Conservation (phyloP, 225 moss, liverwort and hornwort species). For the Neckera pumila region DNA sequence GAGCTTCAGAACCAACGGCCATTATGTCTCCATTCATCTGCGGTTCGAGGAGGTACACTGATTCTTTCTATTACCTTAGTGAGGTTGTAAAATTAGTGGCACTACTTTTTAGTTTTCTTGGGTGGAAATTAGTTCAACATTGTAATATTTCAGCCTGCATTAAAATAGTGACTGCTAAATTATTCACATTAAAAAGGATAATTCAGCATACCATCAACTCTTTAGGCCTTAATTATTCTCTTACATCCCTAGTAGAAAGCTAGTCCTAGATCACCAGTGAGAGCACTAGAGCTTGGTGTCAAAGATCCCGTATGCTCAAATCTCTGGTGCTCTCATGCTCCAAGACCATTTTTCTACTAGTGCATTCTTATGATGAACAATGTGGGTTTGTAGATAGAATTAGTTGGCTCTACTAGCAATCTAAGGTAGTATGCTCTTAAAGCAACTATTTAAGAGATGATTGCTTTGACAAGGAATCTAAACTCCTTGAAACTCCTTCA, state of each 20-base stretch:
- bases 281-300: neutral
- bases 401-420: neutral
- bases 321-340: too few species aligned
- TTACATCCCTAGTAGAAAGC: too few species aligned
- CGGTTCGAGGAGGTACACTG: constrained; percentile 69
- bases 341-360: too few species aligned
- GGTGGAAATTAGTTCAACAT: neutral
- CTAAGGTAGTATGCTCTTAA: too few species aligned
- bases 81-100: neutral
- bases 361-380: neutral
- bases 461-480: too few species aligned
- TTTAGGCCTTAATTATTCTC: neutral
- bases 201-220: neutral
- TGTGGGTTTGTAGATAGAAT: neutral
- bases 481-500: too few species aligned
- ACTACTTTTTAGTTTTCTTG: too few species aligned
- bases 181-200: neutral
- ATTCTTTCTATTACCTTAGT: neutral
- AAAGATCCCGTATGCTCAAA: rapidly evolving
- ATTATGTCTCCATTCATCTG: constrained; percentile 84
- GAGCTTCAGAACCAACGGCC: constrained; percentile 56
- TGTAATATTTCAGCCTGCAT: neutral
- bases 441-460: too few species aligned
- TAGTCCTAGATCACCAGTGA: neutral
- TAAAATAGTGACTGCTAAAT: neutral